Base-by-base conservation (phyloP, 306 rosid genomes). In the Macrotyloma uniflorum region DNA sequence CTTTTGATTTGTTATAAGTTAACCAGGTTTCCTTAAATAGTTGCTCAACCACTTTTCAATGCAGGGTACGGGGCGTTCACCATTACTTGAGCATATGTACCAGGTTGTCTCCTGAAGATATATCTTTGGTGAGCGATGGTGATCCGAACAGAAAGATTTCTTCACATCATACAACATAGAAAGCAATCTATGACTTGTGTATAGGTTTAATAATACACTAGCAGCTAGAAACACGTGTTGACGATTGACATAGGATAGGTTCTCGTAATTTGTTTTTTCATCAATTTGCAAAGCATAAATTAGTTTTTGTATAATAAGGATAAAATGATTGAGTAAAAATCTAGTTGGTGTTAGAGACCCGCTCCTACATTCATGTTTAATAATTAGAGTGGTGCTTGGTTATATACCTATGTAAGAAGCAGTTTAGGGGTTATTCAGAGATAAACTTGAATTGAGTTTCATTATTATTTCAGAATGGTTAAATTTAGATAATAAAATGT, bases 51-150 rank as follows among this genome's bases (percentile, higher is more conserved):
- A 26, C 65, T 36, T 80, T 66, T 46, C 70, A 72, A 85, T 83
- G 83, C 91, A 95, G 98, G 90, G 80, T 69, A 36, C 84, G 92
- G 58, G 83, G 85, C 67, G 76, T 83, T 75, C 92, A 85, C 57
- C 98, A 95, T 93, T 91, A 91, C 90, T 85, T 91, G 84, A 91
- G 92, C 67, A 88, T 70, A 33, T 85, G 88, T 62, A 79, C 87
- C 50, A 54, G 49, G 76, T 47, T 93, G 76, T 81, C 93, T 24
- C 84, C 92, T 12, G 90, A 91, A 79, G 90, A 90, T 62, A 88
- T 93, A 81, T 82, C 77, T 24, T 84, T 90, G 81, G 77, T 93
- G 72, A 86, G 67, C 69, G 87, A 83, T 45, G 64, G 73, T 80
- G 86, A 86, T 66, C 66, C 82, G 72, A 67, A 47, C 54, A 42